Evolutionary conservation across 352 stramenopile species (phyloP), one percentile per base, ranked within the genome.

Genomic region (Phytopythium oedochilum): DNA sequence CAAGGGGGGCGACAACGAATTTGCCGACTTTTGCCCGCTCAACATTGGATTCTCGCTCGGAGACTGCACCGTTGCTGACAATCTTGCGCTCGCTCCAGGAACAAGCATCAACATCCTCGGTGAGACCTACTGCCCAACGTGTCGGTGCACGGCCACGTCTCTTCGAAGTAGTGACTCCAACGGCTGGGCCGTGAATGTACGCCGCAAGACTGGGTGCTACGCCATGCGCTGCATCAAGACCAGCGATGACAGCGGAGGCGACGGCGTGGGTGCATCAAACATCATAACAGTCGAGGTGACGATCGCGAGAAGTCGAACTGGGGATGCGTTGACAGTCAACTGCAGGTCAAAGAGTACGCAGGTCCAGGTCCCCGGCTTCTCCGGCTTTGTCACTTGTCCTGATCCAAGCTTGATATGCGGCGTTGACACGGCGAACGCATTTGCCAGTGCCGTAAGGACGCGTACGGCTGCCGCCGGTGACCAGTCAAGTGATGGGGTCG

Each of bases 201-300:
- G 76, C 4, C 78, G 84, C 3, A 68, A 89, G 54, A 92, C 78
- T 2, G 83, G 83, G 20, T 94, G 81, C 65, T 94, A 94, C 57
- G 63, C 66, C 15, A 88, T 88, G 75, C 64, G 64, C n/a, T 94
- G 83, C 58, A 54, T 72, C 25, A 45, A 49, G 6, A 71, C 71
- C 18, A 55, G 44, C 14, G 58, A 47, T 20, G 26, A 14, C 35
- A 29, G 22, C 40, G 22, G 2, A 9, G 12, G 40, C 20, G 0
- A 14, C 11, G 40, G 0, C 18, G 35, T 40, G 9, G 31, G 51
- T 42, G 39, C n/a, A 12, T 57, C 42, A 25, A 59, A 69, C 38
- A 58, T 25, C 26, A 64, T 55, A 2, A 55, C 61, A 3, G 55
- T 92, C 2, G 64, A 82, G 48, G 51, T 90, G 31, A 70, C 53